Conservation (phyloP, 106 monocot genomes). For the Dendrobium nobile region DNA sequence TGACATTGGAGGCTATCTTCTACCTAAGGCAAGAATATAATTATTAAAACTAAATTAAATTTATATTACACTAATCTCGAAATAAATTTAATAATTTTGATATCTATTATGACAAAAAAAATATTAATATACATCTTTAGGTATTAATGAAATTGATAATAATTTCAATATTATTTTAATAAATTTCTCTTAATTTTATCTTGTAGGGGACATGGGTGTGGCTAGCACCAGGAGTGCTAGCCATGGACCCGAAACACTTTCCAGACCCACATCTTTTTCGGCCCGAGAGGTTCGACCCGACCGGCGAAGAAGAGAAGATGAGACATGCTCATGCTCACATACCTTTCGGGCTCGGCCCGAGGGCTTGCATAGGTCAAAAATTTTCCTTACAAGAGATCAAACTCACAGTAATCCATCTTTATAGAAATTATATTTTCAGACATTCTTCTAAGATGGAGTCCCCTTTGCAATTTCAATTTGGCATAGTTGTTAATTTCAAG, state of each 20-base stretch:
- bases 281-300: constrained; percentile 30
- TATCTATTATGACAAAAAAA: too few species aligned
- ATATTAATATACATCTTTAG: too few species aligned
- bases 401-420: constrained; percentile 22
- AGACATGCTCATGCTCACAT: constrained; percentile 33
- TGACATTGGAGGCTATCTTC: constrained; percentile 58
- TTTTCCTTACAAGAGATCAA: constrained; percentile 34
- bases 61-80: too few species aligned
- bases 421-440: constrained; percentile 19
- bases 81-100: too few species aligned
- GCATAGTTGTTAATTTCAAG: constrained; percentile 23
- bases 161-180: neutral
- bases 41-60: too few species aligned
- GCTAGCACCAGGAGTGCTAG: constrained; percentile 29
- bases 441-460: constrained; percentile 22
- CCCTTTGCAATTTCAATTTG: constrained; percentile 24
- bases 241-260: constrained; percentile 31
- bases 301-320: constrained; percentile 23
- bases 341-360: constrained; percentile 32
- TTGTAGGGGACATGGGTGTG: constrained; percentile 59
- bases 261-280: constrained; percentile 25
- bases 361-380: constrained; percentile 26
- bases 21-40: constrained; percentile 64
- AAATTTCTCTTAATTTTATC: neutral
- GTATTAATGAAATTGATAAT: too few species aligned